Evolutionary conservation across 2,329 filamentous ascomycete species (phyloP).

Genomic region (Talaromyces sp.): DNA sequence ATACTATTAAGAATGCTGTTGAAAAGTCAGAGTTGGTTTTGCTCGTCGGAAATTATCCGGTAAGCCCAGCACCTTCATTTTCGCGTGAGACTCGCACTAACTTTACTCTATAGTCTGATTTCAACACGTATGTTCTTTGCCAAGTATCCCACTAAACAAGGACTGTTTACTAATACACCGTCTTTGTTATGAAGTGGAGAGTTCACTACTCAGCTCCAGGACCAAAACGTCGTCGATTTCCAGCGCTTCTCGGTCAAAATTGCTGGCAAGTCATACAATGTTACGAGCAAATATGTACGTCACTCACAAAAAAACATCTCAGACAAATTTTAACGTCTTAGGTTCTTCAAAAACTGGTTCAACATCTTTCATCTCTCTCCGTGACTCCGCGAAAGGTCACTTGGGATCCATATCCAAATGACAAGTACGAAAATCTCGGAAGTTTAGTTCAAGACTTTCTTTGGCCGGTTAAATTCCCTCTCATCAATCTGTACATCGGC

Average conservation of each 20-base stretch:
- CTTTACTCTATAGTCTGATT: constrained; percentile 5
- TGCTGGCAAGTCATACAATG: background rate
- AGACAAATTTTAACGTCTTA: background rate
- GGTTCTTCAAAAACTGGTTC: background rate
- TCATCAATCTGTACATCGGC: too few species aligned
- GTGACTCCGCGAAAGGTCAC: background rate
- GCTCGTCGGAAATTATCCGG: constrained; percentile 3
- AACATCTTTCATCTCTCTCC: background rate
- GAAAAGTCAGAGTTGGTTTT: background rate
- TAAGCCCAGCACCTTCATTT: background rate
- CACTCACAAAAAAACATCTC: background rate
- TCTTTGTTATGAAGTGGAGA: background rate
- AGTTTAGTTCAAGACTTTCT: constrained; percentile 11
- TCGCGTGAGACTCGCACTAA: too few species aligned
- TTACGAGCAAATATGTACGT: constrained; percentile 5
- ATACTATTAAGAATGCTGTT: background rate
- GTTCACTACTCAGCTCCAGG: constrained; percentile 7
- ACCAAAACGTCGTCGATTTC: constrained; percentile 10
- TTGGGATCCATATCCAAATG: constrained; percentile 10
- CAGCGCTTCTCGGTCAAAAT: constrained; percentile 14
- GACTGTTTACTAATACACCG: background rate
- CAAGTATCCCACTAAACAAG: background rate
- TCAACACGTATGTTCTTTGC: constrained; percentile 13
- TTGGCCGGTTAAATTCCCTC: background rate
- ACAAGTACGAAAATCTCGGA: background rate